Percentiles rank a stretch among this genome's conserved stretches.
Conservation (phyloP, 2,329 filamentous ascomycete species). For the Sporothrix schenckii region DNA sequence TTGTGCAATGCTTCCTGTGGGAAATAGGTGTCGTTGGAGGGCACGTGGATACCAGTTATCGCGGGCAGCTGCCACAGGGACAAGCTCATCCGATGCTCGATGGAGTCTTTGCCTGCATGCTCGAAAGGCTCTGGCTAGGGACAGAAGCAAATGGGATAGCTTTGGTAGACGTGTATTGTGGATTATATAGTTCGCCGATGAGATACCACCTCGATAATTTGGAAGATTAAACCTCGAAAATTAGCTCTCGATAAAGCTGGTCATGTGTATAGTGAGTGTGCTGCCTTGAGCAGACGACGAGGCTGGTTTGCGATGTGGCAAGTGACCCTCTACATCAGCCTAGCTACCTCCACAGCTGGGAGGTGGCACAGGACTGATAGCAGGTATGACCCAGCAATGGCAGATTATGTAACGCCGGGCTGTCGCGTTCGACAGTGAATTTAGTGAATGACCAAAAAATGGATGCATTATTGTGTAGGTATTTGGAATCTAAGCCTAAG, state of each 20-base stretch:
- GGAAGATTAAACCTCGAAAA: neutral
- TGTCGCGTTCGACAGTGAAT: too few relatives aligned
- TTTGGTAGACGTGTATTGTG: neutral
- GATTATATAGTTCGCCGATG: neutral
- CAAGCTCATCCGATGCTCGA: conserved; percentile 24
- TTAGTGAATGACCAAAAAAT: too few relatives aligned
- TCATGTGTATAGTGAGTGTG: conserved; percentile 30
- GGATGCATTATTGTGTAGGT: too few relatives aligned
- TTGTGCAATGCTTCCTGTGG: neutral
- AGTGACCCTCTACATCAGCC: conserved; percentile 27
- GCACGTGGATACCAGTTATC: neutral
- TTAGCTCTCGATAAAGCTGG: conserved; percentile 11
- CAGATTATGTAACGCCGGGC: conserved; percentile 27
- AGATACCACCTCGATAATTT: neutral
- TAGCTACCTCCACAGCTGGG: neutral
- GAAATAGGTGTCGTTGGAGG: neutral
- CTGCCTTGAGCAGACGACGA: conserved; percentile 27
- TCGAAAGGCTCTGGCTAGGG: neutral
- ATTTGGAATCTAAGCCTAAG: too few relatives aligned
- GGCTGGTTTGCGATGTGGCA: conserved; percentile 15
- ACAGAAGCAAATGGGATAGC: neutral
- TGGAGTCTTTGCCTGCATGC: conserved; percentile 24
- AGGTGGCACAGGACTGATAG: conserved; percentile 7
- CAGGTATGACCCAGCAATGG: neutral
- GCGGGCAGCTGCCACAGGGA: conserved; percentile 23